These are phyloP conservation scores for Saccharomycopsis schoenii DNA, from an alignment of 805 yeast genomes.

Conservation along the genomic window DNA sequence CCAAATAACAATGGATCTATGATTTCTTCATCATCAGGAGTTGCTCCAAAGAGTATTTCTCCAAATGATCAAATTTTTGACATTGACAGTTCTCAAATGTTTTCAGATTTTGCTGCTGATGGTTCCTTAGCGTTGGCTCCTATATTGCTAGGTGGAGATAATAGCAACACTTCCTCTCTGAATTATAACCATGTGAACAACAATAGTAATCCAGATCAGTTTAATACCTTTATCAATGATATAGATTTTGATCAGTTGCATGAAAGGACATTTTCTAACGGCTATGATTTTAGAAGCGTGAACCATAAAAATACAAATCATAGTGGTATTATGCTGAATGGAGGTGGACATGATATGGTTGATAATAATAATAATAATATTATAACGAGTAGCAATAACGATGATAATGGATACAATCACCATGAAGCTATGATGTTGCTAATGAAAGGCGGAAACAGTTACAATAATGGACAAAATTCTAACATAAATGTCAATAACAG, in stretches of 20 bases:
- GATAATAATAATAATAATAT: neutral
- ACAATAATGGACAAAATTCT: neutral
- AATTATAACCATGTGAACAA: neutral
- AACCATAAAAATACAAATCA: neutral
- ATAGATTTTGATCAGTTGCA: neutral
- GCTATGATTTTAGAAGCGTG: neutral
- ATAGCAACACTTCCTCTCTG: neutral
- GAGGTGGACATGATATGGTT: neutral
- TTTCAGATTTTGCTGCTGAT: slow-evolving; percentile 64
- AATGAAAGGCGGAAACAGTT: neutral
- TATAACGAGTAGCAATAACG: neutral
- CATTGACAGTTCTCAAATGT: slow-evolving; percentile 4
- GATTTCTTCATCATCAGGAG: neutral
- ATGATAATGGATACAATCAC: neutral
- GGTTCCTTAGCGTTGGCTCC: slow-evolving; percentile 73
- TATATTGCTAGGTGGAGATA: slow-evolving; percentile 28
- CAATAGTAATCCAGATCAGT: neutral
- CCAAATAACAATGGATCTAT: neutral
- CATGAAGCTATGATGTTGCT: neutral
- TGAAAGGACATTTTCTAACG: neutral
- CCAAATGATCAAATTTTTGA: slow-evolving; percentile 12
- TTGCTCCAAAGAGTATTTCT: slow-evolving; percentile 2
- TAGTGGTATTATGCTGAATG: neutral
- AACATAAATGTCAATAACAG: neutral
- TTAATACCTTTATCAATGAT: neutral